Conservation (phyloP, 371 early-diverging fungal species). For the Circinella minor region DNA sequence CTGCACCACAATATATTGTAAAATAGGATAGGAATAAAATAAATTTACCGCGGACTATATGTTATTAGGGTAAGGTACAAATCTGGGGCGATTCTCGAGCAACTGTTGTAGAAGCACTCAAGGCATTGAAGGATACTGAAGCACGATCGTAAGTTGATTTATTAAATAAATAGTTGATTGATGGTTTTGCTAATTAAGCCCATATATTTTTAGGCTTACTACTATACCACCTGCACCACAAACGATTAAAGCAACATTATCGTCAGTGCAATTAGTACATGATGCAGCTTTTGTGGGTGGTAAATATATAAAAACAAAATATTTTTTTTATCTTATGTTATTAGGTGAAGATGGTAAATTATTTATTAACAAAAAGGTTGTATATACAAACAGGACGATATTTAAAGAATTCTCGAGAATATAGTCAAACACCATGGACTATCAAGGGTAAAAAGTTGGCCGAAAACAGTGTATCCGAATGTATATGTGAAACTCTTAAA, state of each 20-base stretch:
- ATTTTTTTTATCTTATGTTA: too few species aligned
- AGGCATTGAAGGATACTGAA: slow-evolving; percentile 49
- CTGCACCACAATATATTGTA: too few species aligned
- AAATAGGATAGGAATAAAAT: too few species aligned
- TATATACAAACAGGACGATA: slow-evolving; percentile 68
- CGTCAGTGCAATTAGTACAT: slow-evolving; percentile 45
- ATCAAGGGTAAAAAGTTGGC: slow-evolving; percentile 74
- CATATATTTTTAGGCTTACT: slow-evolving; percentile 24
- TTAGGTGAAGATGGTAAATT: too few species aligned
- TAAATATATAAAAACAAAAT: neutral
- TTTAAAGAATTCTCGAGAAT: slow-evolving; percentile 80
- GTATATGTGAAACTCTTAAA: slow-evolving; percentile 67
- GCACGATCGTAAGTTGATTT: slow-evolving; percentile 50
- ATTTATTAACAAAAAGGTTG: too few species aligned
- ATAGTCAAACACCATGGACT: slow-evolving; percentile 91
- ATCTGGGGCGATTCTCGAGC: slow-evolving; percentile 62
- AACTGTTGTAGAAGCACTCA: slow-evolving; percentile 60
- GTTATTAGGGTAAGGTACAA: slow-evolving; percentile 39
- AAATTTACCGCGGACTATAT: too few species aligned
- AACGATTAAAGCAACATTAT: slow-evolving; percentile 35
- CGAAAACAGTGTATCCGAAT: slow-evolving; percentile 83
- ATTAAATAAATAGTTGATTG: neutral
- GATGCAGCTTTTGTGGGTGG: slow-evolving; percentile 61
- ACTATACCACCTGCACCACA: slow-evolving; percentile 53
- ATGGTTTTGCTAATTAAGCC: too few species aligned